Evolutionary conservation across 2,329 filamentous ascomycete genomes (phyloP).

Genomic region (Claviceps paspali): DNA sequence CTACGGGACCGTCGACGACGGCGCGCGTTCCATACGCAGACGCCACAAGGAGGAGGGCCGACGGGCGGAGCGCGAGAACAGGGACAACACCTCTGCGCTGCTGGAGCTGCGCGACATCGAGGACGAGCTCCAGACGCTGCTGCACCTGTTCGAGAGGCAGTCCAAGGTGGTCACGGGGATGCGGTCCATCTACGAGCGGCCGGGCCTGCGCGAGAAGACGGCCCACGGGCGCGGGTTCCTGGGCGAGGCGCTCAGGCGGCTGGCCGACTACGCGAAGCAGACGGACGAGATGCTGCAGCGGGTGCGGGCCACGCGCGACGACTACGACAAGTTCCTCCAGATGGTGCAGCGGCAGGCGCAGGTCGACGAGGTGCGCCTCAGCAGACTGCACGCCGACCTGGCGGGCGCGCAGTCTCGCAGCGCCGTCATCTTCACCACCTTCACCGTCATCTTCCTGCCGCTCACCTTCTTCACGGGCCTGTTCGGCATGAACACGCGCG

Average conservation of each 20-base stretch:
- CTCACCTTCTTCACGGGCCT: slow-evolving; percentile 50
- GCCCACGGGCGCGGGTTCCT: slow-evolving; percentile 35
- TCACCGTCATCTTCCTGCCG: slow-evolving; percentile 48
- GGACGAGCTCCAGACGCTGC: slow-evolving; percentile 43
- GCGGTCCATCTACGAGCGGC: slow-evolving; percentile 26
- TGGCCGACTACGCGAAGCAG: slow-evolving; percentile 40
- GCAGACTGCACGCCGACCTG: slow-evolving; percentile 45
- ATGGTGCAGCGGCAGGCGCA: slow-evolving; percentile 53
- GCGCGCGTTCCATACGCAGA: slow-evolving; percentile 22
- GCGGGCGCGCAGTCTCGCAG: slow-evolving; percentile 46
- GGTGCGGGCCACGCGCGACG: slow-evolving; percentile 41
- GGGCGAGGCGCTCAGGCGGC: slow-evolving; percentile 32
- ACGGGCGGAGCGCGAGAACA: slow-evolving; percentile 39
- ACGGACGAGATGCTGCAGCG: slow-evolving; percentile 41
- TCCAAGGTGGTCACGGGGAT: slow-evolving; percentile 32
- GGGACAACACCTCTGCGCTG: slow-evolving; percentile 46
- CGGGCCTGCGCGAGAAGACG: slow-evolving; percentile 25
- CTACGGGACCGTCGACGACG: slow-evolving; percentile 25
- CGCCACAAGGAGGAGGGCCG: slow-evolving; percentile 25
- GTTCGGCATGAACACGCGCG: slow-evolving; percentile 49
- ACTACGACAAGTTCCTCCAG: slow-evolving; percentile 50
- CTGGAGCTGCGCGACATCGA: slow-evolving; percentile 49
- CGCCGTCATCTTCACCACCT: slow-evolving; percentile 51
- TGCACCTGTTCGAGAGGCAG: slow-evolving; percentile 43
- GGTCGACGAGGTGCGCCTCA: slow-evolving; percentile 49